Conservation (phyloP, 2,329 filamentous ascomycete species). For the Botrytis medusae region DNA sequence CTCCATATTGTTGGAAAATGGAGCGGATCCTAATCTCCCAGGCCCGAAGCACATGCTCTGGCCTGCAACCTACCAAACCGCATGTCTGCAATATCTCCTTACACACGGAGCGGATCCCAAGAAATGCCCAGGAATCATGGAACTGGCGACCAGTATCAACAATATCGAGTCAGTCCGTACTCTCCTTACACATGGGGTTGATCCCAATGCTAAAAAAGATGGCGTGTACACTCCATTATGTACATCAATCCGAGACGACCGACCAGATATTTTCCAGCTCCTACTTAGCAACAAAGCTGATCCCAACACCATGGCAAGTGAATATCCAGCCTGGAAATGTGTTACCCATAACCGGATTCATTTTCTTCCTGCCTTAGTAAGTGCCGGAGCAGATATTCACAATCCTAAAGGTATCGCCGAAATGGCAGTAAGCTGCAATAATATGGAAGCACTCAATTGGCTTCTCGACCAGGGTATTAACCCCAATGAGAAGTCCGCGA, state of each 20-base stretch:
- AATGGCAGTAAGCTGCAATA: slow-evolving; percentile 61
- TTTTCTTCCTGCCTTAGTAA: slow-evolving; percentile 57
- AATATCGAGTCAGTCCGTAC: slow-evolving; percentile 60
- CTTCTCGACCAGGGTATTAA: slow-evolving; percentile 60
- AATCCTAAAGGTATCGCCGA: slow-evolving; percentile 65
- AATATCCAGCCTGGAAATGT: slow-evolving; percentile 68
- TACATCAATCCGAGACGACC: slow-evolving; percentile 66
- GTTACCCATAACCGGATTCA: slow-evolving; percentile 64
- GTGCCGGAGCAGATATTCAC: slow-evolving; percentile 59
- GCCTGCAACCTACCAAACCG: slow-evolving; percentile 60
- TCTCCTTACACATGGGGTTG: slow-evolving; percentile 58
- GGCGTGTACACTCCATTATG: slow-evolving; percentile 68
- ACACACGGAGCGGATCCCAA: slow-evolving; percentile 58
- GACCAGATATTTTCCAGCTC: slow-evolving; percentile 59
- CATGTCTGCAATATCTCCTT: slow-evolving; percentile 59
- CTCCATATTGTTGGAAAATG: slow-evolving; percentile 53
- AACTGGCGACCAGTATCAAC: slow-evolving; percentile 62
- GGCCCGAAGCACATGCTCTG: slow-evolving; percentile 69
- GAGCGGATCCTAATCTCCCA: slow-evolving; percentile 66
- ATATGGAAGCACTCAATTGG: slow-evolving; percentile 59
- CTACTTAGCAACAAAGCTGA: slow-evolving; percentile 54
- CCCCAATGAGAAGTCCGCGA: slow-evolving; percentile 57
- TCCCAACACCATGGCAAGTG: slow-evolving; percentile 55
- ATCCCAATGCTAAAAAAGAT: slow-evolving; percentile 62
- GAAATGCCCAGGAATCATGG: slow-evolving; percentile 63